phyloP scores from a whole-genome alignment of 106 monocot genomes.

The Platanthera zijinensis region DNA sequence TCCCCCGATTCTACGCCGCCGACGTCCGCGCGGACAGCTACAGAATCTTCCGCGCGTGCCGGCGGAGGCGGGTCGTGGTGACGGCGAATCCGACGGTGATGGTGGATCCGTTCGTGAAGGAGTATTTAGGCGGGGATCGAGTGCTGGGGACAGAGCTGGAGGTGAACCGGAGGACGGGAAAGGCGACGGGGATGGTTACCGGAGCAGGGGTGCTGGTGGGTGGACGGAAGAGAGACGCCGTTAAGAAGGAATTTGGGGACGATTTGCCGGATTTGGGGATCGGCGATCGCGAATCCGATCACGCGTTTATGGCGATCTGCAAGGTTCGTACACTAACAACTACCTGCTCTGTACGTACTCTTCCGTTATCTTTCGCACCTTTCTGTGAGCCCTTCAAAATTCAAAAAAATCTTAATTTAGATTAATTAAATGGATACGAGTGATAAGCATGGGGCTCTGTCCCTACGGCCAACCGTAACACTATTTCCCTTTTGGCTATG shows the following conservation, averaged over 20 bases:
- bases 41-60: conserved; percentile 45
- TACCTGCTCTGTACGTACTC: neutral
- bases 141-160: conserved; percentile 77
- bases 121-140: conserved; percentile 55
- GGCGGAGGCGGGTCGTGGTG: conserved; percentile 58
- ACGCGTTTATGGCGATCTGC: conserved; percentile 78
- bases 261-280: conserved; percentile 65
- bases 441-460: no score
- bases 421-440: no score
- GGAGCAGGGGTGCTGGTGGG: conserved; percentile 59
- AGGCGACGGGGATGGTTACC: conserved; percentile 42
- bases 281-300: conserved; percentile 65
- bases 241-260: conserved; percentile 28
- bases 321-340: conserved; percentile 33
- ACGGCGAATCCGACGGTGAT: conserved; percentile 79
- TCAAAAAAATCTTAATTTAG: no score
- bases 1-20: conserved; percentile 72
- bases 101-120: conserved; percentile 70
- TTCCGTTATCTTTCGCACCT: neutral
- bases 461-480: no score
- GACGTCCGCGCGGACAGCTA: conserved; percentile 63
- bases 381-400: no score
- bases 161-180: conserved; percentile 39
- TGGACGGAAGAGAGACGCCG: conserved; percentile 35
- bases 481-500: no score